Evolutionary conservation across 1,284 basidiomycete genomes (phyloP), one percentile per base, ranked within the genome.

Genomic region (Melampsora occidentalis): DNA sequence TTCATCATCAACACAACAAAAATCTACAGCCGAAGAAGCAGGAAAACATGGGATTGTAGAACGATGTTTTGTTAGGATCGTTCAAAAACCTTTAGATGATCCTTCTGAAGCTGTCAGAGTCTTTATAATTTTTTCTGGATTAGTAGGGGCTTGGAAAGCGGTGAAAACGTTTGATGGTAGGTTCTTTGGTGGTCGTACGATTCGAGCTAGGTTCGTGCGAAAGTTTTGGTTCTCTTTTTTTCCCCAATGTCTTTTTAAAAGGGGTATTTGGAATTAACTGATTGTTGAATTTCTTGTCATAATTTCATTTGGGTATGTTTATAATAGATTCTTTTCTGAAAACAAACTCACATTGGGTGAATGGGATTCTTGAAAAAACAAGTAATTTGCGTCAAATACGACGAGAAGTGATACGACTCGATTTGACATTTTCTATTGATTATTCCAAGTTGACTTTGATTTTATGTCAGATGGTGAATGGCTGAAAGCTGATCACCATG

Each of bases 141-240:
- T 93, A 10, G 94, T 88, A 0, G 95, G 93, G 9, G 95, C 94
- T 2, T 97, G 93, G 92, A 93, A 93, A 83, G 94, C 93, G 0
- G 91, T 94, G 1, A 88, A 91, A 65, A 92, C 94, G 82, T 87
- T 97, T 77, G 93, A 97, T 81, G 94, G 93, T 16, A 86, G 94
- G 64, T 95, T 88, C 82, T 97, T 97, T 81, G 93, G 91, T 12
- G 95, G 95, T 0, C 86, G 90, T 78, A 87, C 87, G 16, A 91
- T 97, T 42, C 79, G 78, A 57, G 81, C 82, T 20, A 78, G 79
- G 80, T 81, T 42, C 28, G 28, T 28, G 28, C 28, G 28, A 28
- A 28, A 79, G 76, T 80, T 79, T 35, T 61, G 25, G 69, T 31
- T 33, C 2, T 9, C 22, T 51, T 31, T 18, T 49, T 10, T 1